Evolutionary conservation across 331 rosid genomes (phyloP), one percentile per base, ranked within the genome.

Genomic region (Acacia concinna): DNA sequence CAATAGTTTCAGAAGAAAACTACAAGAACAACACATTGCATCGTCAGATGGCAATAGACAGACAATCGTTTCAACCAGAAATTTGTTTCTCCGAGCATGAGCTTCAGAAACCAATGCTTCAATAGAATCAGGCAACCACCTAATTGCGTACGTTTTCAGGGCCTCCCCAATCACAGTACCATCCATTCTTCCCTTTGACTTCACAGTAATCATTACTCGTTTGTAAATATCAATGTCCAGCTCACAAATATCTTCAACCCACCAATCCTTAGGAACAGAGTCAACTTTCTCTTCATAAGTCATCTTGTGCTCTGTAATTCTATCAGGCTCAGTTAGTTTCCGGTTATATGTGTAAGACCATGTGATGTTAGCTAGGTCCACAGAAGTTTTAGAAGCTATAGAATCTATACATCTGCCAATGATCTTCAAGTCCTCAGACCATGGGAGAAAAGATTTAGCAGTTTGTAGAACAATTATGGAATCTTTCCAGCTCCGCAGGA

Each of bases 161-260:
- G 99, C 99, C 89, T 96, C 99, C 10, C 95, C 99, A 66, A 96
- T 91, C 65, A 96, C 93, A 40, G 80, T 46, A 18, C 98, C 89
- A 37, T 96, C 97, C 98, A 96, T 96, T 86, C 99, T 91, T 73
- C 98, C 99, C 87, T 96, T 96, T 0, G 97, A 90, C 82, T 90
- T 96, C 76, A 93, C 89, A 10, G 91, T 78, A 71, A 93, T 78
- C 95, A 96, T 89, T 25, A 96, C 91, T 12, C 93, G 84, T 79
- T 83, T 93, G 83, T 91, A 96, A 52, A 91, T 90, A 87, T 96
- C 97, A 51, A 96, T 88, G 73, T 96, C 99, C 73, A 96, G 88
- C 84, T 96, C 98, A 59, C 99, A 93, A 83, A 96, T 87, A 82
- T 96, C 99, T 84, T 96, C 99, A 66, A 96, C 93, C 99, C 99